phyloP scores from a whole-genome alignment of 2,329 filamentous ascomycete species.

The Fusarium aywerte region DNA sequence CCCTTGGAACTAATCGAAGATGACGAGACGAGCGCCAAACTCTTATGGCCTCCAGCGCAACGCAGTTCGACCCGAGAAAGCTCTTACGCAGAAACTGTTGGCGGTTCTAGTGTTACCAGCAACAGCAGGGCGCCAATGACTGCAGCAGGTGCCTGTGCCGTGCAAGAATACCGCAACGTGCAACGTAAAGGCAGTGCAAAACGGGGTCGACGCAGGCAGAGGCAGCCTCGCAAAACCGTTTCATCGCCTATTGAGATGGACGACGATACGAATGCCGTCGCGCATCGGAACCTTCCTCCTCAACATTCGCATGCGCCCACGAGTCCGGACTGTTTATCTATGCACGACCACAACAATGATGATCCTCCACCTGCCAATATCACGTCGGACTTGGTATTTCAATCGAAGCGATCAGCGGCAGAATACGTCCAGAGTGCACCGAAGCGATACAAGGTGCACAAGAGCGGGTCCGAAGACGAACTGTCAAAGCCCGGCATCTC shows the following conservation, averaged over 20 bases:
- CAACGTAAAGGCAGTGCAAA: conserved; percentile 13
- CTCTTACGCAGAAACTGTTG: conserved; percentile 35
- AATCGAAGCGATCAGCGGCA: conserved; percentile 13
- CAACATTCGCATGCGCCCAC: conserved; percentile 2
- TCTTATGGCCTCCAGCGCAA: conserved; percentile 6
- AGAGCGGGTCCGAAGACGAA: conserved; percentile 47
- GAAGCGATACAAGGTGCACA: conserved; percentile 25
- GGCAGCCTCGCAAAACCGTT: not conserved
- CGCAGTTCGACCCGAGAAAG: conserved; percentile 35
- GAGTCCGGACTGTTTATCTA: conserved; percentile 45
- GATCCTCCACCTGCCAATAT: conserved; percentile 37
- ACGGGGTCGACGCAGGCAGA: conserved; percentile 18
- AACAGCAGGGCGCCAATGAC: conserved; percentile 13
- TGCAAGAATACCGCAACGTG: conserved; percentile 40
- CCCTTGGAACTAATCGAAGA: conserved; percentile 31
- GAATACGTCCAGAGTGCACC: conserved; percentile 4
- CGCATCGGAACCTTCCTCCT: conserved; percentile 28
- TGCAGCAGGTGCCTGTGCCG: conserved; percentile 9
- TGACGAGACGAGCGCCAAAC: not conserved
- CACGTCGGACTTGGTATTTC: conserved; percentile 39
- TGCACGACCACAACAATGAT: not conserved
- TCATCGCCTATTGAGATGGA: conserved; percentile 12
- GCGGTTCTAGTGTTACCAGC: conserved; percentile 32
- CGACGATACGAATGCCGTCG: conserved; percentile 24
- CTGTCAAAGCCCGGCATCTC: conserved; percentile 27